A percentile compares a stretch with the other conserved stretches of the same genome.
Evolutionary conservation across 1,139 yeast species (phyloP).

Genomic region (Kodamaea derodonti): DNA sequence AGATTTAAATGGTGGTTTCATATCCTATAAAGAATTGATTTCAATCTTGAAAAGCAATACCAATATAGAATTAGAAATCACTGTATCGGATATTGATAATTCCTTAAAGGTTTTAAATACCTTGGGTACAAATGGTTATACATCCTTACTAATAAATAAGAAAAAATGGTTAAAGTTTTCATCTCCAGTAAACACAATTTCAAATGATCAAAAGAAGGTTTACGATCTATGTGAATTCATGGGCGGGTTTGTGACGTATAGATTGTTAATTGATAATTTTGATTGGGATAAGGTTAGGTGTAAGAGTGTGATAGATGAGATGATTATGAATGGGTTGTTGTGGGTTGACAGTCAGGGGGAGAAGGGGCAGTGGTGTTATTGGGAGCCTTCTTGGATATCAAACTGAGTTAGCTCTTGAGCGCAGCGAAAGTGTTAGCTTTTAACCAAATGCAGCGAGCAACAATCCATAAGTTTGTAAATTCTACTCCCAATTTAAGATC

Average conservation of each 20-base stretch:
- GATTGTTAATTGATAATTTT: slow-evolving; percentile 64
- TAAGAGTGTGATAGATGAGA: slow-evolving; percentile 63
- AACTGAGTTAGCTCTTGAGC: too few species aligned
- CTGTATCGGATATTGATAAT: slow-evolving; percentile 44
- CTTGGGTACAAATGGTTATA: slow-evolving; percentile 36
- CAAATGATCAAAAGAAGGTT: slow-evolving; percentile 62
- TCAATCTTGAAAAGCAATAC: slow-evolving; percentile 22
- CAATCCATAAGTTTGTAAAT: too few species aligned
- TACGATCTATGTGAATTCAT: slow-evolving; percentile 69
- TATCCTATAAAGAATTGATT: slow-evolving; percentile 58
- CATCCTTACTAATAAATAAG: slow-evolving; percentile 28
- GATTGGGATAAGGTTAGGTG: slow-evolving; percentile 68
- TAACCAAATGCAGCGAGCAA: too few species aligned
- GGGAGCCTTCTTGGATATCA: slow-evolving; percentile 53
- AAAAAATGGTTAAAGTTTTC: slow-evolving; percentile 41
- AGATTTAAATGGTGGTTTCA: slow-evolving; percentile 75
- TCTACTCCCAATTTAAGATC: too few species aligned
- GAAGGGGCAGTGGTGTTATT: slow-evolving; percentile 49
- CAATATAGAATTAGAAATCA: slow-evolving; percentile 31
- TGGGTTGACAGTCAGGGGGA: slow-evolving; percentile 73
- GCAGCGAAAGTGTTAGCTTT: too few species aligned
- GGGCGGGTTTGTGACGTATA: slow-evolving; percentile 61
- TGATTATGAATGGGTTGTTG: slow-evolving; percentile 74
- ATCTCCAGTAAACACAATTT: slow-evolving; percentile 28
- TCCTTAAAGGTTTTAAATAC: slow-evolving; percentile 48